Evolutionary conservation across 768 basidiomycete genomes (phyloP).

Genomic region (Suillus brevipes): DNA sequence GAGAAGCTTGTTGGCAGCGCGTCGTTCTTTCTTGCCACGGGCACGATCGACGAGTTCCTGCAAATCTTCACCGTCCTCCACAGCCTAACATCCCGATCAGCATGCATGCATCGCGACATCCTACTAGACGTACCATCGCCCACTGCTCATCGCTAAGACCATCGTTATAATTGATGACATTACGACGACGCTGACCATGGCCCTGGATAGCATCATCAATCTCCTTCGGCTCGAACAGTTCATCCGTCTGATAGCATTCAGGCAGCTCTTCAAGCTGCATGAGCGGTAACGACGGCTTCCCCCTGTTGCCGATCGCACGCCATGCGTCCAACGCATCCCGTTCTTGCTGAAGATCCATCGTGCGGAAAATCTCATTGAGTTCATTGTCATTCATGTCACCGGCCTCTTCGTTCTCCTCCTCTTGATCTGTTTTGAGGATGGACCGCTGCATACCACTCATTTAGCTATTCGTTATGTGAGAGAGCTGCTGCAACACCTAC

Average conservation of each 20-base stretch:
- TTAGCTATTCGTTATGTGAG: constrained; percentile 8
- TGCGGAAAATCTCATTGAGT: constrained; percentile 86
- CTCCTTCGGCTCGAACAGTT: constrained; percentile 72
- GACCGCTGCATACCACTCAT: constrained; percentile 59
- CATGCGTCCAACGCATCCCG: constrained; percentile 63
- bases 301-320: constrained; percentile 72
- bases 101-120: neutral
- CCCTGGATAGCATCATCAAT: constrained; percentile 60
- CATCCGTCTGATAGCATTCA: constrained; percentile 84
- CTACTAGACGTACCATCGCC: constrained; percentile 60
- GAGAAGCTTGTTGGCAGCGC: constrained; percentile 57
- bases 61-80: constrained; percentile 81
- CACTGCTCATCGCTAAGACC: constrained; percentile 94
- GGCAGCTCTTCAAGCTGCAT: constrained; percentile 90
- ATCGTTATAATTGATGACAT: constrained; percentile 89
- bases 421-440: constrained; percentile 86
- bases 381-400: constrained; percentile 95
- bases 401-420: constrained; percentile 86
- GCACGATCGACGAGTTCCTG: constrained; percentile 69
- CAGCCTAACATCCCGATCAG: constrained; percentile 44
- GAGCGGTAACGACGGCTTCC: constrained; percentile 73
- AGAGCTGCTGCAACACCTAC: constrained; percentile 44
- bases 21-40: constrained; percentile 64
- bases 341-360: constrained; percentile 81
- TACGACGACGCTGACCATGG: constrained; percentile 81